Conservation (phyloP, 2,329 filamentous ascomycete species). For the Talaromyces sp. region DNA sequence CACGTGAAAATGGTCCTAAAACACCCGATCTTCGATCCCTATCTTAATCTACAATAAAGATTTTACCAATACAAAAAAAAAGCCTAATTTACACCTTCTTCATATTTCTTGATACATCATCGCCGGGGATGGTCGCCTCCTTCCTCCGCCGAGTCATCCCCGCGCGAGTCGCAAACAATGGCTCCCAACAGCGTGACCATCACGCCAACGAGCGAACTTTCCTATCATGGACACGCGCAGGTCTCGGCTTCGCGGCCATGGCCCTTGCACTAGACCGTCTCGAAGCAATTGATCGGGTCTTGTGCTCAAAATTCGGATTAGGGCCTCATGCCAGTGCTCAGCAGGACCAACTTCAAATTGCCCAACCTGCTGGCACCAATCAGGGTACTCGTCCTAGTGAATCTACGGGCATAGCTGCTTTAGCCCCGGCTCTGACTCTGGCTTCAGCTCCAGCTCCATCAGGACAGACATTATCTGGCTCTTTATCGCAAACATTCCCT, state of each 20-base stretch:
- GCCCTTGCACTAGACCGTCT: conserved; percentile 33
- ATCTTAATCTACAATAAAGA: too few relatives aligned
- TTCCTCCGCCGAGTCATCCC: conserved; percentile 29
- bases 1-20: too few relatives aligned
- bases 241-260: conserved; percentile 36
- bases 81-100: too few relatives aligned
- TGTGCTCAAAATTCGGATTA: conserved; percentile 17
- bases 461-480: background rate
- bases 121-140: conserved; percentile 9
- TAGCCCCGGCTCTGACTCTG: too few relatives aligned
- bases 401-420: too few relatives aligned
- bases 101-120: too few relatives aligned
- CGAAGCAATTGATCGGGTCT: conserved; percentile 30
- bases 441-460: background rate
- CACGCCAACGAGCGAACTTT: conserved; percentile 39
- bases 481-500: conserved; percentile 5
- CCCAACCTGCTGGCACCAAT: background rate
- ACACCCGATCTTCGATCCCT: too few relatives aligned
- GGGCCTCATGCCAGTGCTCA: background rate
- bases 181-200: conserved; percentile 37
- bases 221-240: conserved; percentile 38
- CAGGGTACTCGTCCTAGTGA: background rate
- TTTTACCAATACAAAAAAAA: too few relatives aligned
- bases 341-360: background rate
- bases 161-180: conserved; percentile 29